These are phyloP conservation scores for Conoideocrella luteorostrata DNA, from an alignment of 2,329 filamentous ascomycete genomes.

Conservation along the genomic window DNA sequence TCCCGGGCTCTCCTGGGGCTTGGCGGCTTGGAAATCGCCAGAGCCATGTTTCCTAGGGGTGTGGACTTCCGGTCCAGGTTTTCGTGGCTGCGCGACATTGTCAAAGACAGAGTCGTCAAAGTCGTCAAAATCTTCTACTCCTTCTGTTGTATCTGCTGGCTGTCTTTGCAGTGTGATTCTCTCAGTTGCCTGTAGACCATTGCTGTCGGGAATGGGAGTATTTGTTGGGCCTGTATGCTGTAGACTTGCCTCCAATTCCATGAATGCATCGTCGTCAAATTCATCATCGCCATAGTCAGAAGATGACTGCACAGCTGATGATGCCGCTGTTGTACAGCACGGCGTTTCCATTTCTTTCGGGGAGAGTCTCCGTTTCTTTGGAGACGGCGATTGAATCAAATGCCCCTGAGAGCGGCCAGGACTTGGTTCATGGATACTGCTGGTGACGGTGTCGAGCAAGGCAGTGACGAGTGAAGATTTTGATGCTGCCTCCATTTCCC, in stretches of 20 bases:
- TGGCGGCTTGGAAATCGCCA: slow-evolving; percentile 1
- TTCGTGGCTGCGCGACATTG: slow-evolving; percentile 26
- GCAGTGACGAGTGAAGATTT: slow-evolving; percentile 55
- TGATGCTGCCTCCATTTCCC: slow-evolving; percentile 41
- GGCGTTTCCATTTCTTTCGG: slow-evolving; percentile 19
- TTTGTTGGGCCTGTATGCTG: slow-evolving; percentile 13
- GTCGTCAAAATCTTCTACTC: slow-evolving; percentile 55
- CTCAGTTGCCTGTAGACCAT: slow-evolving; percentile 22
- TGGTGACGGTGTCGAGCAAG: slow-evolving; percentile 59
- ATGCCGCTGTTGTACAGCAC: slow-evolving; percentile 9
- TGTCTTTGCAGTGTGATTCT: not conserved
- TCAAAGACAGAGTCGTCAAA: slow-evolving; percentile 56
- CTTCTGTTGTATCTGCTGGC: not conserved
- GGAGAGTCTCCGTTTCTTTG: slow-evolving; percentile 29
- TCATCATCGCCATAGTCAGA: slow-evolving; percentile 51
- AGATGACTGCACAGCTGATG: slow-evolving; percentile 18
- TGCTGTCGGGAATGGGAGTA: slow-evolving; percentile 21
- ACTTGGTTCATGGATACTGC: slow-evolving; percentile 41
- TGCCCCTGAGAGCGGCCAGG: slow-evolving; percentile 23
- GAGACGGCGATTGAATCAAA: slow-evolving; percentile 36
- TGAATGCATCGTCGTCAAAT: slow-evolving; percentile 54
- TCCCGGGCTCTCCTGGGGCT: slow-evolving; percentile 14
- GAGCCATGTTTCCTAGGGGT: slow-evolving; percentile 8
- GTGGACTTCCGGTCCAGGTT: slow-evolving; percentile 5
- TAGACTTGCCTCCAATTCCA: slow-evolving; percentile 44